Percentiles rank a stretch among this genome's conserved stretches.
Conservation (phyloP, 306 rosid species). For the Ceratonia siliqua region DNA sequence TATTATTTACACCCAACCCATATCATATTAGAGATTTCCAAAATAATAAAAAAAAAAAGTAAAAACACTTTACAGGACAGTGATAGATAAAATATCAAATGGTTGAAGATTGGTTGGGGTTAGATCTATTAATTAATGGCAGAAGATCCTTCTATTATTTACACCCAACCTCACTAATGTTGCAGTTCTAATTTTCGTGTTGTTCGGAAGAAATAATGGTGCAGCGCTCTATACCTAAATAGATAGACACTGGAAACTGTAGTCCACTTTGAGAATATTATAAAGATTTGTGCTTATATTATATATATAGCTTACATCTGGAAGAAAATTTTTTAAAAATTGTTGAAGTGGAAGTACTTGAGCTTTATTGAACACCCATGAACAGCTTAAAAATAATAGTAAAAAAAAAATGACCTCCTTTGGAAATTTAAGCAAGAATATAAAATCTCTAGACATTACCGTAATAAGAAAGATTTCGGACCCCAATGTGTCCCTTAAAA, state of each 20-base stretch:
- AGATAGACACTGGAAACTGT: not conserved
- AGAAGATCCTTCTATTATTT: no score
- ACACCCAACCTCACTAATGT: no score
- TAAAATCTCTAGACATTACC: not conserved
- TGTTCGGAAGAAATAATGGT: no score
- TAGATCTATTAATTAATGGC: not conserved
- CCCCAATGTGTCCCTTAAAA: not conserved
- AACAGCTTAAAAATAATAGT: not conserved
- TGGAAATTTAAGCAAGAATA: not conserved
- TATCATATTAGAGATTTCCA: not conserved
- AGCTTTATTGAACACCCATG: not conserved
- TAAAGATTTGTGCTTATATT: not conserved
- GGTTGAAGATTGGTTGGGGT: not conserved
- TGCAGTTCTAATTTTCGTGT: no score
- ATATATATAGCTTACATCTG: constrained; percentile 2
- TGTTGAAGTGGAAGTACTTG: constrained; percentile 15
- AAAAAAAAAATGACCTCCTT: not conserved
- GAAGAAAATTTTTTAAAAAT: not conserved
- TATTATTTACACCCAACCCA: not conserved
- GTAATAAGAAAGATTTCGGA: not conserved
- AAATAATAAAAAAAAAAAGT: not conserved
- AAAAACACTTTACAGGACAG: not conserved
- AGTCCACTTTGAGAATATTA: not conserved
- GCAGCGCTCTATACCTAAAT: not conserved
- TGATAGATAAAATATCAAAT: not conserved